Conservation (phyloP, 2,329 filamentous ascomycete species). For the Emydomyces testavorans region DNA sequence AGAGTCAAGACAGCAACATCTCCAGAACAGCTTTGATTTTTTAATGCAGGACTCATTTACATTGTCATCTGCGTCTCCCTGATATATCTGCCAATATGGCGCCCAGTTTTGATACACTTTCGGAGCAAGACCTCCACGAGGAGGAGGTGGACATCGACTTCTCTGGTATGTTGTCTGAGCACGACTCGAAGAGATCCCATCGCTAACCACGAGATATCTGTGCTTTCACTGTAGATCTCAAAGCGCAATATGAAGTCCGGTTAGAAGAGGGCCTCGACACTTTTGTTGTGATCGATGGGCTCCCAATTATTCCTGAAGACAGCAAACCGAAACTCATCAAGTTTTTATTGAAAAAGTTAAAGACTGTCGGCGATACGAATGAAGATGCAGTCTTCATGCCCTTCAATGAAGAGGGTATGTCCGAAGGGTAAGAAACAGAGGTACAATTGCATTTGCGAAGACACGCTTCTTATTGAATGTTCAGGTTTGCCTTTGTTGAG, state of each 20-base stretch:
- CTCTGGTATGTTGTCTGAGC: slow-evolving; percentile 42
- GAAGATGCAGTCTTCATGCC: slow-evolving; percentile 93
- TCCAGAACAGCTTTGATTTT: background rate
- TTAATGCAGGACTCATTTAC: background rate
- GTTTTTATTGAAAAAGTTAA: slow-evolving; percentile 89
- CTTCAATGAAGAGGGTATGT: slow-evolving; percentile 73
- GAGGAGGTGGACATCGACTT: slow-evolving; percentile 91
- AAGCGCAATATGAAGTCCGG: slow-evolving; percentile 89
- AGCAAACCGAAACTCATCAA: slow-evolving; percentile 91
- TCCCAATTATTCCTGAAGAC: slow-evolving; percentile 78
- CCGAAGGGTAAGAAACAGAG: slow-evolving; percentile 56
- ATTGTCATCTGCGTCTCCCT: background rate
- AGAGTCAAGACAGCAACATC: background rate
- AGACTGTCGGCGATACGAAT: slow-evolving; percentile 67
- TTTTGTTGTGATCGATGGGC: slow-evolving; percentile 90
- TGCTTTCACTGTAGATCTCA: slow-evolving; percentile 50
- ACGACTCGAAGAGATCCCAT: slow-evolving; percentile 17
- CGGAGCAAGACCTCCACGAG: slow-evolving; percentile 82
- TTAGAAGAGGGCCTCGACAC: slow-evolving; percentile 92
- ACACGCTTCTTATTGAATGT: background rate
- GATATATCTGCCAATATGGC: slow-evolving; percentile 57
- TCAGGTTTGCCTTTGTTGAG: slow-evolving; percentile 91
- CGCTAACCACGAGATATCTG: slow-evolving; percentile 20
- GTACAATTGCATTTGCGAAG: background rate
- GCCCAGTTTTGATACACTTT: slow-evolving; percentile 81